phyloP scores from a whole-genome alignment of 2,329 filamentous ascomycete species.

The Trichoderma arundinaceum region DNA sequence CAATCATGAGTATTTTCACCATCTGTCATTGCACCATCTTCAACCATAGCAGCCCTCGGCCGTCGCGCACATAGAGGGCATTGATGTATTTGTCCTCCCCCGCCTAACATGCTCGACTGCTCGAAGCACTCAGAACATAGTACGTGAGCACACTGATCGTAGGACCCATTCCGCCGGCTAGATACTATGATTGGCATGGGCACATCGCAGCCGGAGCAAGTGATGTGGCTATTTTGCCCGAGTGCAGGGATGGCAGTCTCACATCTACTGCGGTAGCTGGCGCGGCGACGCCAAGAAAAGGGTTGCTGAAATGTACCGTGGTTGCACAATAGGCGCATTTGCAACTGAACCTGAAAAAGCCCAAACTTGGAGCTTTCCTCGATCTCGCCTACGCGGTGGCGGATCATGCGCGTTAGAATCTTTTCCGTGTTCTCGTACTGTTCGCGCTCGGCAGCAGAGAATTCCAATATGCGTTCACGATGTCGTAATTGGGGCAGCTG shows the following conservation, averaged over 20 bases:
- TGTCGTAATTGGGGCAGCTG: slow-evolving; percentile 41
- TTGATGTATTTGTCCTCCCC: slow-evolving; percentile 18
- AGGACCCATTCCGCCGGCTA: slow-evolving; percentile 33
- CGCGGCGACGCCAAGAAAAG: slow-evolving; percentile 47
- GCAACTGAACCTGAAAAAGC: slow-evolving; percentile 53
- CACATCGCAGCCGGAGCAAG: slow-evolving; percentile 44
- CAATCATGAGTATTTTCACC: slow-evolving; percentile 4
- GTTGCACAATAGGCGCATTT: slow-evolving; percentile 56
- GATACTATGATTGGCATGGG: slow-evolving; percentile 34
- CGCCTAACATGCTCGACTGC: slow-evolving; percentile 30
- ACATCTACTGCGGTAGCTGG: slow-evolving; percentile 40
- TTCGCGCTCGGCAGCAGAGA: slow-evolving; percentile 8
- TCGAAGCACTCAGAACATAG: slow-evolving; percentile 43
- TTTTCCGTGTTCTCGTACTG: slow-evolving; percentile 46
- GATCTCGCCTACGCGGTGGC: slow-evolving; percentile 45
- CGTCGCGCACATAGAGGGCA: neutral
- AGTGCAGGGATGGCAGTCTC: slow-evolving; percentile 38
- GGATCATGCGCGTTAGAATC: slow-evolving; percentile 48
- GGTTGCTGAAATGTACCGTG: slow-evolving; percentile 55
- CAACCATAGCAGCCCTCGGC: neutral
- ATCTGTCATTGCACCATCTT: neutral
- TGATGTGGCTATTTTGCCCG: slow-evolving; percentile 37
- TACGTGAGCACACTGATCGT: slow-evolving; percentile 41
- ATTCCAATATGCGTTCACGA: neutral
- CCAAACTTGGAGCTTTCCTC: slow-evolving; percentile 48